Percentiles rank a stretch among this genome's conserved stretches.
Conservation (phyloP, 2,329 filamentous ascomycete genomes). For the Lasiodiplodia citricola region DNA sequence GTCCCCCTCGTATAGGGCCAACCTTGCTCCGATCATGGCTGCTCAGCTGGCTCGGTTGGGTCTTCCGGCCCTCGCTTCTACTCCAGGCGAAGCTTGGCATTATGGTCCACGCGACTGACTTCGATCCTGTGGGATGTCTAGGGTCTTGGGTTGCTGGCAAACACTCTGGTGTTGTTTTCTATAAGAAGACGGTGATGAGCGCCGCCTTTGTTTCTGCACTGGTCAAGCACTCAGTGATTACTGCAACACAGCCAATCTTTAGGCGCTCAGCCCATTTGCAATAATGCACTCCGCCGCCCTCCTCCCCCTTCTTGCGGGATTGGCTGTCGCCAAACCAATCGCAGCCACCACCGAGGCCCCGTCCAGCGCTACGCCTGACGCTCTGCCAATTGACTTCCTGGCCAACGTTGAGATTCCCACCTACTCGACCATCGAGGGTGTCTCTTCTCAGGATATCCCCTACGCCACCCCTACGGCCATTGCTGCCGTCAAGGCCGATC, state of each 20-base stretch:
- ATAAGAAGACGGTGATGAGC: background rate
- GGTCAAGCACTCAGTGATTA: background rate
- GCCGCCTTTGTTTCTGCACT: background rate
- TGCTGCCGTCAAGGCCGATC: constrained; percentile 1
- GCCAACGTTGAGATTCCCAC: constrained; percentile 25
- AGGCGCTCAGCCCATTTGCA: background rate
- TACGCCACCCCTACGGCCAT: constrained; percentile 26
- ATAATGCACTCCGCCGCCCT: constrained; percentile 7
- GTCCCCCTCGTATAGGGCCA: too few species aligned
- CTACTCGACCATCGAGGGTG: constrained; percentile 18
- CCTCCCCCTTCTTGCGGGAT: constrained; percentile 12
- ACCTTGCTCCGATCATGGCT: too few species aligned
- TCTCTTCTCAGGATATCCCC: constrained; percentile 24
- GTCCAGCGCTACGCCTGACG: constrained; percentile 18
- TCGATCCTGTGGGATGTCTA: background rate
- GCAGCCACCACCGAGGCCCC: constrained; percentile 1
- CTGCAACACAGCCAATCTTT: background rate
- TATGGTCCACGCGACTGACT: too few species aligned
- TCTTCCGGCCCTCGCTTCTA: too few species aligned
- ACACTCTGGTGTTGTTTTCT: background rate
- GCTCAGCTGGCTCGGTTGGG: too few species aligned
- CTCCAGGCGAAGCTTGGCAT: background rate
- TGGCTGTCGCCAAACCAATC: constrained; percentile 7
- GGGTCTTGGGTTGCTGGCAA: background rate
- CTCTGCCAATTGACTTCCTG: constrained; percentile 23